phyloP scores from a whole-genome alignment of 257 asterid genomes.

The Prunella vulgaris region DNA sequence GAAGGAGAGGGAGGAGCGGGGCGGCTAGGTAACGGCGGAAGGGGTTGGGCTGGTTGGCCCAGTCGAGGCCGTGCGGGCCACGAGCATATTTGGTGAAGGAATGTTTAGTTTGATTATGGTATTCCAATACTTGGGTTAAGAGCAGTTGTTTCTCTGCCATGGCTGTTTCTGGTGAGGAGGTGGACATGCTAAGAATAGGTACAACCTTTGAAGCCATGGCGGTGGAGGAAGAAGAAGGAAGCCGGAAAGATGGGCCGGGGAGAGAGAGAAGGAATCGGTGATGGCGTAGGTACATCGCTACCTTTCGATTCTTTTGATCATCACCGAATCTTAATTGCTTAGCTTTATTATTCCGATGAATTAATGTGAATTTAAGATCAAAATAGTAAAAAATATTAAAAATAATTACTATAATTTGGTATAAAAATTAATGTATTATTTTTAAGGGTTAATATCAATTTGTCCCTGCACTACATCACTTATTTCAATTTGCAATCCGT shows the following conservation, averaged over 20 bases:
- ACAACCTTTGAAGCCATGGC: conserved; percentile 25
- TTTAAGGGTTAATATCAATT: too few relatives aligned
- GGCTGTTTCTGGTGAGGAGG: conserved; percentile 35
- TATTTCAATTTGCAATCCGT: too few relatives aligned
- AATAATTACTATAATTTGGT: too few relatives aligned
- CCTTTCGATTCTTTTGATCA: not conserved
- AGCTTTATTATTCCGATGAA: too few relatives aligned
- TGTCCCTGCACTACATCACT: too few relatives aligned
- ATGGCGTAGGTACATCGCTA: conserved; percentile 31
- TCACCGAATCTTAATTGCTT: not conserved
- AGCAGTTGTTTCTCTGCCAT: conserved; percentile 25
- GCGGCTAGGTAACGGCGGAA: conserved; percentile 80
- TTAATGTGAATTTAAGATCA: too few relatives aligned
- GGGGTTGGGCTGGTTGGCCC: conserved; percentile 97
- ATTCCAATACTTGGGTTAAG: conserved; percentile 46
- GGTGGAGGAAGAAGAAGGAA: conserved; percentile 20
- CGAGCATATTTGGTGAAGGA: conserved; percentile 66
- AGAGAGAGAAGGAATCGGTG: conserved; percentile 21
- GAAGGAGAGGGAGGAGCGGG: conserved; percentile 60
- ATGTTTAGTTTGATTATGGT: conserved; percentile 82
- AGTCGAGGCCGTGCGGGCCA: conserved; percentile 88
- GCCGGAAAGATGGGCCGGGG: conserved; percentile 22
- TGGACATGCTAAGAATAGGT: conserved; percentile 52
- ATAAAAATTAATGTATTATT: too few relatives aligned
- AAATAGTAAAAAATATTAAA: too few relatives aligned